Conservation (phyloP, 306 rosid species). For the Citrullus mucosospermus region DNA sequence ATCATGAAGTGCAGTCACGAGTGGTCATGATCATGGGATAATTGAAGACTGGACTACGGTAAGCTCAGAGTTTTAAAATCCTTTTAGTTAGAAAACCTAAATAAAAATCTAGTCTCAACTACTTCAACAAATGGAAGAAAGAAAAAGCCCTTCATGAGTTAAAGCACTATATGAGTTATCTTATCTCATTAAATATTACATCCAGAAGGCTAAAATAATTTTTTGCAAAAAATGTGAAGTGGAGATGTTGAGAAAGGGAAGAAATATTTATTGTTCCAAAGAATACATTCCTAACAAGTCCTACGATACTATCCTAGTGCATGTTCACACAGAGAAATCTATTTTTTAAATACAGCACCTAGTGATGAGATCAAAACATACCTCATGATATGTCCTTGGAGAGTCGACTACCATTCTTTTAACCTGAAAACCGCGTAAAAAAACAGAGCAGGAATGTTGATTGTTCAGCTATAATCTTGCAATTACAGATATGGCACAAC, state of each 20-base stretch:
- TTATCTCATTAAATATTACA: background rate
- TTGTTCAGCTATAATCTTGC: background rate
- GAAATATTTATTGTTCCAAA: background rate
- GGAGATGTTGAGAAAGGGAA: background rate
- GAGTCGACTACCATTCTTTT: slow-evolving; percentile 89
- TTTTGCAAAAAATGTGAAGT: background rate
- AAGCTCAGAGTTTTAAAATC: background rate
- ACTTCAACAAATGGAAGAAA: background rate
- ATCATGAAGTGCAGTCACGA: background rate
- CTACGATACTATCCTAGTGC: background rate
- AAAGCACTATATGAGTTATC: background rate
- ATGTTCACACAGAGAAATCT: background rate
- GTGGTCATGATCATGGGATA: background rate
- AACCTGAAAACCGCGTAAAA: slow-evolving; percentile 40
- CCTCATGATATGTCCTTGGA: slow-evolving; percentile 92
- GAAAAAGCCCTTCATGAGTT: background rate
- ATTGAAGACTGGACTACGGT: background rate
- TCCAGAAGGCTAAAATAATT: background rate
- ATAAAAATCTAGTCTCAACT: background rate
- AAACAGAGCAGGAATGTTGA: slow-evolving; percentile 14
- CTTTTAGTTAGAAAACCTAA: background rate
- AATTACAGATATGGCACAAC: background rate
- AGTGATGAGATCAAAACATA: slow-evolving; percentile 21
- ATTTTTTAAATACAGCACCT: background rate
- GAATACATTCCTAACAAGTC: background rate